Percentiles rank a stretch among this genome's conserved stretches.
Conservation (phyloP, 306 rosid genomes). For the Dalbergia oliveri region DNA sequence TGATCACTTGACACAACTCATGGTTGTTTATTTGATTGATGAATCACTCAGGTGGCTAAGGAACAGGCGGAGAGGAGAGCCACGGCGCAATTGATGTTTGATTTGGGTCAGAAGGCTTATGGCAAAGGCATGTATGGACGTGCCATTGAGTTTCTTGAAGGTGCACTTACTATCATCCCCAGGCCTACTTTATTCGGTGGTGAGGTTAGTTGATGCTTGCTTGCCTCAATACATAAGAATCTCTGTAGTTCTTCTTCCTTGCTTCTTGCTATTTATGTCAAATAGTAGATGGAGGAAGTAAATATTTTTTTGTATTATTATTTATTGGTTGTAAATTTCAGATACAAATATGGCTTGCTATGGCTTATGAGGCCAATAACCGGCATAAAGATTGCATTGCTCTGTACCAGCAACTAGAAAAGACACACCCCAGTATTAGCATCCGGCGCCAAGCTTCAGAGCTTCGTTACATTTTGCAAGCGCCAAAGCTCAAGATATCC, state of each 20-base stretch:
- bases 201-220: constrained; percentile 73
- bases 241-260: not conserved
- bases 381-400: constrained; percentile 92
- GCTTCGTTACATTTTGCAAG: constrained; percentile 94
- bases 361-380: constrained; percentile 96
- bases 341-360: constrained; percentile 98
- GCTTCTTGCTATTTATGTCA: not conserved
- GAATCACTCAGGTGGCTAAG: constrained; percentile 74
- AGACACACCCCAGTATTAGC: constrained; percentile 72
- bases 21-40: constrained; percentile 18
- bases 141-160: constrained; percentile 93
- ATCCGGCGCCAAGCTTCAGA: constrained; percentile 95
- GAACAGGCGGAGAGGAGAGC: constrained; percentile 97
- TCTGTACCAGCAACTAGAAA: constrained; percentile 84
- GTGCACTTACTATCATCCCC: constrained; percentile 89
- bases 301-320: not conserved
- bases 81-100: constrained; percentile 91
- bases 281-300: not conserved
- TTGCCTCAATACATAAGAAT: not conserved
- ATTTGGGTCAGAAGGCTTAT: constrained; percentile 94
- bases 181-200: constrained; percentile 90
- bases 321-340: constrained; percentile 48
- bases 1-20: no score
- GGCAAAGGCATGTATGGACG: constrained; percentile 93
- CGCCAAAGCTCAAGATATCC: constrained; percentile 94